Conservation (phyloP, 2,329 filamentous ascomycete genomes). For the Alternaria triticimaculans region DNA sequence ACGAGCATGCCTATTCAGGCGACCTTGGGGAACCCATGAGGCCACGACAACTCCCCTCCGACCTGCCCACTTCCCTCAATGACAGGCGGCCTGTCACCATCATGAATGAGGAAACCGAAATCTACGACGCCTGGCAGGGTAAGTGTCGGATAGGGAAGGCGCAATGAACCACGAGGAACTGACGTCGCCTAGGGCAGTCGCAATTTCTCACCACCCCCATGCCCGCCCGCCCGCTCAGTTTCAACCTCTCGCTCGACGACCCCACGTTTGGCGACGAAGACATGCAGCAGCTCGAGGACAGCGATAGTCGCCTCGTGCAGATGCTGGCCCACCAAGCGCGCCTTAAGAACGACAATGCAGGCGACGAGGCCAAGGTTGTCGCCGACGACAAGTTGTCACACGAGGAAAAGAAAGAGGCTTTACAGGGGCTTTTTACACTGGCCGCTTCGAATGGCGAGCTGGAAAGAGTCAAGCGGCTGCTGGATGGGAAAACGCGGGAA, state of each 20-base stretch:
- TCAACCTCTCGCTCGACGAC: slow-evolving; percentile 85
- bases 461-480: slow-evolving; percentile 76
- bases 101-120: slow-evolving; percentile 83
- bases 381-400: slow-evolving; percentile 74
- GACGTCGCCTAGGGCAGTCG: slow-evolving; percentile 74
- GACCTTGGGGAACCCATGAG: slow-evolving; percentile 34
- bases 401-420: slow-evolving; percentile 77
- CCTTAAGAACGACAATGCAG: slow-evolving; percentile 72
- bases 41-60: slow-evolving; percentile 70
- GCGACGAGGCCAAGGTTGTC: slow-evolving; percentile 79
- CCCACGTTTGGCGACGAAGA: slow-evolving; percentile 73
- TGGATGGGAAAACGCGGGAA: slow-evolving; percentile 74
- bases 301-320: slow-evolving; percentile 87
- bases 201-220: slow-evolving; percentile 91
- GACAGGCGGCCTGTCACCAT: slow-evolving; percentile 76
- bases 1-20: slow-evolving; percentile 45
- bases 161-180: neutral
- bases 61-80: slow-evolving; percentile 90
- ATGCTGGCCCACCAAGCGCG: slow-evolving; percentile 96
- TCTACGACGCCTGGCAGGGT: slow-evolving; percentile 99
- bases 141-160: slow-evolving; percentile 48
- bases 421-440: slow-evolving; percentile 92
- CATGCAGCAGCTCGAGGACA: slow-evolving; percentile 68
- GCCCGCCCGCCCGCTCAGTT: slow-evolving; percentile 81
- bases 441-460: slow-evolving; percentile 96